Conservation (phyloP, 2,329 filamentous ascomycete species). For the Ciborinia camelliae region DNA sequence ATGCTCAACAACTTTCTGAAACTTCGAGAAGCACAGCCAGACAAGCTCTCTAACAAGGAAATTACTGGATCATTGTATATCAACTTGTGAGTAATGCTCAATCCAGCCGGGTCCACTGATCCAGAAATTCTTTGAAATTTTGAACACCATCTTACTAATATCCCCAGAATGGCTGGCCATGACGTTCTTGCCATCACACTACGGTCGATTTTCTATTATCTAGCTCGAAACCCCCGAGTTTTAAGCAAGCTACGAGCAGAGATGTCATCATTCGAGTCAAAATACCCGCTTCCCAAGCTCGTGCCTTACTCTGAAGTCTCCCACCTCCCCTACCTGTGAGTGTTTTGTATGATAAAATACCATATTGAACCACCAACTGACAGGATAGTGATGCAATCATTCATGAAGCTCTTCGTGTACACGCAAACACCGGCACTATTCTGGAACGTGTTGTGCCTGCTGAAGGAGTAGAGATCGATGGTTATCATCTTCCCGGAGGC, state of each 20-base stretch:
- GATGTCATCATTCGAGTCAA: too few relatives aligned
- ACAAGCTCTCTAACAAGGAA: not conserved
- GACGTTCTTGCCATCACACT: conserved; percentile 48
- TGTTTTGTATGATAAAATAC: too few relatives aligned
- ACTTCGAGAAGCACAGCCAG: conserved; percentile 3
- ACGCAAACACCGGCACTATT: conserved; percentile 43
- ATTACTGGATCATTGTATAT: not conserved
- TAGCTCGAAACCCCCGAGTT: conserved; percentile 37
- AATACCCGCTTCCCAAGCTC: too few relatives aligned
- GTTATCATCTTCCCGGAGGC: conserved; percentile 32
- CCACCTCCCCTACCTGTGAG: not conserved
- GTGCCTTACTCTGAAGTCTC: not conserved
- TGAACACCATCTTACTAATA: too few relatives aligned
- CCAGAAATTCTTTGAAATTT: too few relatives aligned
- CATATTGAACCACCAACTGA: too few relatives aligned
- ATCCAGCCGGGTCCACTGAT: too few relatives aligned
- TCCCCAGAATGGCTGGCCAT: conserved; percentile 31
- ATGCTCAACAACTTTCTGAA: conserved; percentile 8
- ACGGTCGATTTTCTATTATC: conserved; percentile 42
- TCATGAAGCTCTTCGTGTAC: conserved; percentile 45
- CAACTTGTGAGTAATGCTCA: not conserved
- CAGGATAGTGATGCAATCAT: not conserved
- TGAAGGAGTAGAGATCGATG: conserved; percentile 29
- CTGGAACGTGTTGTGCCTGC: conserved; percentile 43
- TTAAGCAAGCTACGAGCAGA: not conserved